Percentiles rank a stretch among this genome's conserved stretches.
phyloP scores from a whole-genome alignment of 768 basidiomycete genomes.

The Mycena metata region DNA sequence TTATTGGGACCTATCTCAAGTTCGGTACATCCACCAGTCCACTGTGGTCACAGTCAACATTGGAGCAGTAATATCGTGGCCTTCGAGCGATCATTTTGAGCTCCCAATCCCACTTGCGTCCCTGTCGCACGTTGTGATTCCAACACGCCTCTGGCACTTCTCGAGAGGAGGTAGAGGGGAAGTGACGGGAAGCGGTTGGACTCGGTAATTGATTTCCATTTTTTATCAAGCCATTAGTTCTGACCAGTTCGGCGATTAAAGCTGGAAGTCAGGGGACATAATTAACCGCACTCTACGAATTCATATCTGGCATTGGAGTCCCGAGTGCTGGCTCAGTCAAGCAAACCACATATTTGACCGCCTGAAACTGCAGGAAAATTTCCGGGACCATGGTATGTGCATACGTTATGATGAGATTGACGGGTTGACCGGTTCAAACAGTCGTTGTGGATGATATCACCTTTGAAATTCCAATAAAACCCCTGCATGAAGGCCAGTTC shows the following conservation, averaged over 20 bases:
- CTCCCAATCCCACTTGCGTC: background rate
- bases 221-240: too few relatives aligned
- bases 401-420: background rate
- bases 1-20: background rate
- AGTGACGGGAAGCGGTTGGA: background rate
- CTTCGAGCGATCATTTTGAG: background rate
- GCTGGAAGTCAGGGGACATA: background rate
- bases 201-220: background rate
- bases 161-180: background rate
- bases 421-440: background rate
- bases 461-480: background rate
- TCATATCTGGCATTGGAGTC: constrained; percentile 1
- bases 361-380: background rate
- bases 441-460: constrained; percentile 2
- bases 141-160: background rate
- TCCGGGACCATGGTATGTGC: background rate
- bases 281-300: background rate
- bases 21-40: background rate
- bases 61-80: background rate
- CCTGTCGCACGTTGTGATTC: background rate
- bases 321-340: constrained; percentile 13
- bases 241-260: too few relatives aligned
- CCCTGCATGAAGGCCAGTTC: background rate
- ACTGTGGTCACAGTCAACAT: background rate
- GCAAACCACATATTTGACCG: background rate